phyloP scores from a whole-genome alignment of 176 grass and related monocot genomes.

The Miscanthus lutarioriparius region DNA sequence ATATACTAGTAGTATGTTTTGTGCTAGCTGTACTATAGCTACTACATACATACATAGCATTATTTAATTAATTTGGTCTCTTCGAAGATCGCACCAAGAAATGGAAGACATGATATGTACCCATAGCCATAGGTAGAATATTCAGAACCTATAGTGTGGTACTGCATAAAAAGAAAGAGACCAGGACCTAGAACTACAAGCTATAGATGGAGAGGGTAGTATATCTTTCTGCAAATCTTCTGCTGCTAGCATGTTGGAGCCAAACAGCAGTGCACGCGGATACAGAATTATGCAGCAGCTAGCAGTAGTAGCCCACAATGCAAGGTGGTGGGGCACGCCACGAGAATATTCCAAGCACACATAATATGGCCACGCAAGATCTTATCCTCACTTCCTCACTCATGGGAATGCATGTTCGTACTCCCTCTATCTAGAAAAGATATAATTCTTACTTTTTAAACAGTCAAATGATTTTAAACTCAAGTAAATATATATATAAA shows the following conservation, averaged over 20 bases:
- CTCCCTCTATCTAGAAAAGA: too few relatives aligned
- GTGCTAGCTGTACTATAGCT: background rate
- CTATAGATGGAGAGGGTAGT: background rate
- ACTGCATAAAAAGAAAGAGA: too few relatives aligned
- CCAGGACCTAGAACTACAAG: background rate
- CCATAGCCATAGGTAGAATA: background rate
- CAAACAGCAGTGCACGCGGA: background rate
- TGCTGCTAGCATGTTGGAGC: background rate
- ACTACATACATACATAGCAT: background rate
- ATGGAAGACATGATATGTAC: background rate
- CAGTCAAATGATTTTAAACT: too few relatives aligned
- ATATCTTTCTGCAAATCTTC: background rate
- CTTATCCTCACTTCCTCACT: too few relatives aligned
- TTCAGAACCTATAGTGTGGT: background rate
- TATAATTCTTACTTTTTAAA: too few relatives aligned
- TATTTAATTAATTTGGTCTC: background rate
- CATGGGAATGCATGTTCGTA: background rate
- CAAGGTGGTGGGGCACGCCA: background rate
- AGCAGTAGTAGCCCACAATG: background rate
- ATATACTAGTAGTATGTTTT: background rate
- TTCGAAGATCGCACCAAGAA: background rate
- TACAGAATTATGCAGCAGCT: background rate
- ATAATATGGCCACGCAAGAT: background rate
- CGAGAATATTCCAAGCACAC: conserved; percentile 9
- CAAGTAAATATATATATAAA: too few relatives aligned